phyloP scores from a whole-genome alignment of 805 yeast genomes.

The Hanseniaspora hatyaiensis region DNA sequence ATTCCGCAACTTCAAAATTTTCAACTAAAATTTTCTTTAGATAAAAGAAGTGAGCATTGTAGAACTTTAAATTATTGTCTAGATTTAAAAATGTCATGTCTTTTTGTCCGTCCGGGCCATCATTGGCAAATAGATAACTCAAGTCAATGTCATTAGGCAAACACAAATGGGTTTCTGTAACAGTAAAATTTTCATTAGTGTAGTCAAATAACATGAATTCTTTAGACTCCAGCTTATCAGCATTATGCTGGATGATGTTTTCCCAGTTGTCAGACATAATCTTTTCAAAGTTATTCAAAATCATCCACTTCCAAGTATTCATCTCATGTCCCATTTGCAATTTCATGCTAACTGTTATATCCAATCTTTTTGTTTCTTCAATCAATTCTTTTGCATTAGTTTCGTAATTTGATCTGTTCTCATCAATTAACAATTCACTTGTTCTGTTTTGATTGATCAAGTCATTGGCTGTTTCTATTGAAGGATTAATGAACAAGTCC shows the following conservation, averaged over 20 bases:
- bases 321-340: conserved; percentile 3
- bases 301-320: conserved; percentile 6
- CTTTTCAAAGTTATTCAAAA: conserved; percentile 10
- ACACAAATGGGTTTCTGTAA: conserved; percentile 1
- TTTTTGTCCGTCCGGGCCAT: no score
- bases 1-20: not conserved
- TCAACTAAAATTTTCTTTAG: conserved; percentile 9
- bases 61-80: conserved; percentile 2
- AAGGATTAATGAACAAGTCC: conserved; percentile 11
- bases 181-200: not conserved
- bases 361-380: conserved; percentile 12
- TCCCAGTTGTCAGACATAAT: conserved; percentile 12
- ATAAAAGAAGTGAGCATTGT: conserved; percentile 8
- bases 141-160: not conserved
- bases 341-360: not conserved
- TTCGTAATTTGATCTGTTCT: conserved; percentile 11
- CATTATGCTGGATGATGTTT: not conserved
- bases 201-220: not conserved
- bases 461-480: not conserved
- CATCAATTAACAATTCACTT: conserved; percentile 2
- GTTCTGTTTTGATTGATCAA: conserved; percentile 8
- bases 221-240: not conserved
- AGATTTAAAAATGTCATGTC: conserved; percentile 6
- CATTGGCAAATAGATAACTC: not conserved
- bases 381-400: conserved; percentile 5